Percentiles rank a stretch among this genome's conserved stretches.
Conservation (phyloP, 1,284 basidiomycete species). For the Hortiboletus rubellus region DNA sequence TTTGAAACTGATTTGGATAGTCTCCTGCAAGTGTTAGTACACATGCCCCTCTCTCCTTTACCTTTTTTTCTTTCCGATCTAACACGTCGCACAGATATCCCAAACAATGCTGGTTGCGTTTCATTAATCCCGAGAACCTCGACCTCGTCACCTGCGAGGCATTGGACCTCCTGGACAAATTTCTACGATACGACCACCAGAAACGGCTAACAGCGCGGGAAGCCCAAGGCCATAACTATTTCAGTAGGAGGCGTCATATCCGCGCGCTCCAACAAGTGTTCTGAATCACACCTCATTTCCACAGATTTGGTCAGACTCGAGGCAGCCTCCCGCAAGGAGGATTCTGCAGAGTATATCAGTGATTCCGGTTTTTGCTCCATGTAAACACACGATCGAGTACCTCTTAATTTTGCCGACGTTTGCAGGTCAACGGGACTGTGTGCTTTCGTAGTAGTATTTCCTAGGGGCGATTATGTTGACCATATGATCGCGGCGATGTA, state of each 20-base stretch:
- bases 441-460: slow-evolving; percentile 12
- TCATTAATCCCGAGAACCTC: slow-evolving; percentile 73
- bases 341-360: slow-evolving; percentile 53
- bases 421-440: slow-evolving; percentile 3
- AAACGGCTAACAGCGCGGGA: slow-evolving; percentile 82
- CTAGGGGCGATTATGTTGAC: slow-evolving; percentile 8
- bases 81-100: slow-evolving; percentile 51
- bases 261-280: slow-evolving; percentile 17
- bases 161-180: slow-evolving; percentile 80
- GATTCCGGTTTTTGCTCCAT: slow-evolving; percentile 61
- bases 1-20: slow-evolving; percentile 69
- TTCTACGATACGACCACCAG: slow-evolving; percentile 83
- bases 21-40: slow-evolving; percentile 58
- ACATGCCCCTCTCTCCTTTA: neutral
- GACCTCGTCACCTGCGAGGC: slow-evolving; percentile 72
- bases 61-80: neutral
- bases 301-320: slow-evolving; percentile 56
- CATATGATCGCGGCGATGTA: slow-evolving; percentile 16
- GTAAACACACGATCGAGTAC: slow-evolving; percentile 27
- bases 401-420: neutral
- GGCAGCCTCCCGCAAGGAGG: slow-evolving; percentile 48
- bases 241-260: slow-evolving; percentile 54
- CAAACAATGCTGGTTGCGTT: slow-evolving; percentile 75
- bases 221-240: slow-evolving; percentile 76
- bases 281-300: slow-evolving; percentile 20